These are phyloP conservation scores for Phialocephala sp. DNA, from an alignment of 2,329 filamentous ascomycete species.

Conservation along the genomic window DNA sequence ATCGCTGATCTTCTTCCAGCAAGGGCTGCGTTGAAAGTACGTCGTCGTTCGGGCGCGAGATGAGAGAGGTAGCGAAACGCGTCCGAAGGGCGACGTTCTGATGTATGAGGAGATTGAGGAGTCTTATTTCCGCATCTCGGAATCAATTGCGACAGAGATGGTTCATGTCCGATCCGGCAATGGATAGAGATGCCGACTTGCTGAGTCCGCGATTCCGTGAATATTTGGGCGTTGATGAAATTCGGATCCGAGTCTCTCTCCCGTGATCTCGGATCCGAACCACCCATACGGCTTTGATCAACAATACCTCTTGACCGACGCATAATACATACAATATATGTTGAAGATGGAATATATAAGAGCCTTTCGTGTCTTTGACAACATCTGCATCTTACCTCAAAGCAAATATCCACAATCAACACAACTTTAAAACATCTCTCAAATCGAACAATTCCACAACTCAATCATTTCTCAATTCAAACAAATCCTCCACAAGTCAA, in stretches of 20 bases:
- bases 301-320: too few relatives aligned
- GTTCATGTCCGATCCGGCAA: background rate
- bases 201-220: background rate
- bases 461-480: background rate
- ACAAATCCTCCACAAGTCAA: background rate
- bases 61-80: background rate
- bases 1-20: background rate
- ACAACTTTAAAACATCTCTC: background rate
- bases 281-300: too few relatives aligned
- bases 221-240: background rate
- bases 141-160: background rate
- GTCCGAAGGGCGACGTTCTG: background rate
- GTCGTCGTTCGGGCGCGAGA: background rate
- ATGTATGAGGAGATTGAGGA: too few relatives aligned
- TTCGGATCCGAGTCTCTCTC: background rate
- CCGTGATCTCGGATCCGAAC: constrained; percentile 4
- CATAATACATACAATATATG: too few relatives aligned
- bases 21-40: background rate
- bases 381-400: background rate
- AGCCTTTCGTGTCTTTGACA: background rate
- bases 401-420: background rate
- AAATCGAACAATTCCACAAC: background rate
- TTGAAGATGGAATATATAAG: constrained; percentile 6
- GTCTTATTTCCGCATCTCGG: background rate
- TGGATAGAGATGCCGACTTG: background rate